Percentiles rank a stretch among this genome's conserved stretches.
Conservation (phyloP, 768 basidiomycete genomes). For the Calocybe cyanea region DNA sequence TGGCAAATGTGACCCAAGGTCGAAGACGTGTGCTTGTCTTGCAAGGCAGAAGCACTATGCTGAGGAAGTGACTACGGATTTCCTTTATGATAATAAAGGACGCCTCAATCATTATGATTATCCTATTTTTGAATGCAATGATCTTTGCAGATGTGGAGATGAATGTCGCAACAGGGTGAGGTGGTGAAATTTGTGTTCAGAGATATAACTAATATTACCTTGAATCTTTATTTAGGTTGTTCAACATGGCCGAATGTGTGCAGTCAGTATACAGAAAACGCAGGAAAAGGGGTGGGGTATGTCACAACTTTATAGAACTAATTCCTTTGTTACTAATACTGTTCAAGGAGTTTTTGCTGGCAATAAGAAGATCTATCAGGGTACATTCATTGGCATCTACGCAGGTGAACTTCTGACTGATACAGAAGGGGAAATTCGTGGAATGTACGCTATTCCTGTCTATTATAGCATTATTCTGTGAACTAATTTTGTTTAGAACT, state of each 20-base stretch:
- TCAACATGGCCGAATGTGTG: constrained; percentile 68
- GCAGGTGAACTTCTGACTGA: constrained; percentile 80
- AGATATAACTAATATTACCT: neutral
- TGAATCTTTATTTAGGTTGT: constrained; percentile 54
- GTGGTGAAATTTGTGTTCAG: constrained; percentile 1
- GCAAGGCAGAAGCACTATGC: constrained; percentile 46
- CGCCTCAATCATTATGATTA: constrained; percentile 43
- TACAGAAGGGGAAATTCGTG: constrained; percentile 61
- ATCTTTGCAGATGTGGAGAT: constrained; percentile 73
- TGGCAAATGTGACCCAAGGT: constrained; percentile 72
- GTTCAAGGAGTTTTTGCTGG: constrained; percentile 67
- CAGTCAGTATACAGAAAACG: constrained; percentile 68
- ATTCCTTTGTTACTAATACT: neutral
- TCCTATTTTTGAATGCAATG: constrained; percentile 87
- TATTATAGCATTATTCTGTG: neutral
- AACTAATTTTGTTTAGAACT: constrained; percentile 35
- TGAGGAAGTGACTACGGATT: constrained; percentile 38
- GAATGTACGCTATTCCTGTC: constrained; percentile 42
- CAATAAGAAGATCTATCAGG: constrained; percentile 55
- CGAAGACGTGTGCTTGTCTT: constrained; percentile 69
- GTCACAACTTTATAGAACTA: constrained; percentile 15
- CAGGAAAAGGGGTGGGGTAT: constrained; percentile 82
- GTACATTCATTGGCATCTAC: constrained; percentile 81
- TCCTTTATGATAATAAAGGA: constrained; percentile 66
- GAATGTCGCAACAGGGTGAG: constrained; percentile 80